Evolutionary conservation across 371 early-diverging fungal genomes (phyloP).

Genomic region (Mucor mucedo): DNA sequence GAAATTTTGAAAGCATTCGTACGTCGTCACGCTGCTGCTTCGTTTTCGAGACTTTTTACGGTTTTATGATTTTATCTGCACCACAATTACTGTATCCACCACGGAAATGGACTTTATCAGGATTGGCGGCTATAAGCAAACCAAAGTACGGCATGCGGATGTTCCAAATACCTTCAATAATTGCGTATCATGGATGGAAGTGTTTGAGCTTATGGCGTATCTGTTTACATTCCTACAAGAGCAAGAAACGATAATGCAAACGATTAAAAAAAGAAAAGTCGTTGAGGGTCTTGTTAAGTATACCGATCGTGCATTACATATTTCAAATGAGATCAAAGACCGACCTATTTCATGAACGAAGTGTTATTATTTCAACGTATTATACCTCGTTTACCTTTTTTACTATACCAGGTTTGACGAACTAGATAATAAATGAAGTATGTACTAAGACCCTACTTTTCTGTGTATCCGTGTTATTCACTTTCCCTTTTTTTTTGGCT

Average conservation of each 20-base stretch:
- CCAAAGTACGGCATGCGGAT: constrained; percentile 22
- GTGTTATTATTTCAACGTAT: too few relatives aligned
- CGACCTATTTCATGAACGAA: too few relatives aligned
- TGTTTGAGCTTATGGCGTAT: constrained; percentile 26
- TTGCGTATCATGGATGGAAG: constrained; percentile 20
- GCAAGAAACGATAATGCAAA: constrained; percentile 16
- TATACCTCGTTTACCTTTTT: too few relatives aligned
- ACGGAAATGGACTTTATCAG: constrained; percentile 20
- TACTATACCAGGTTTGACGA: too few relatives aligned
- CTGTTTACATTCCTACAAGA: constrained; percentile 14
- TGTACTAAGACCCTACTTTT: too few relatives aligned
- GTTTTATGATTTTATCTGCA: constrained; percentile 24
- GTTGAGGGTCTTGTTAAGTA: constrained; percentile 14
- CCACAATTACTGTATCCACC: constrained; percentile 11
- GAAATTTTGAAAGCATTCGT: constrained; percentile 17
- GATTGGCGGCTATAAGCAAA: constrained; percentile 23
- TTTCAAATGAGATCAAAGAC: too few relatives aligned
- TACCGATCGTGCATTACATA: not conserved
- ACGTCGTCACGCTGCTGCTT: constrained; percentile 21
- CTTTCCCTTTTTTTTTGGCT: too few relatives aligned
- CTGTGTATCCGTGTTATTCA: too few relatives aligned
- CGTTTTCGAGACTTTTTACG: constrained; percentile 26
- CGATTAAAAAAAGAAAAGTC: constrained; percentile 14
- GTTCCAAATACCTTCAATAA: constrained; percentile 20
- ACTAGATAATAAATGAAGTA: too few relatives aligned